Evolutionary conservation across 257 asterid species (phyloP).

Genomic region (Petunia secreta): DNA sequence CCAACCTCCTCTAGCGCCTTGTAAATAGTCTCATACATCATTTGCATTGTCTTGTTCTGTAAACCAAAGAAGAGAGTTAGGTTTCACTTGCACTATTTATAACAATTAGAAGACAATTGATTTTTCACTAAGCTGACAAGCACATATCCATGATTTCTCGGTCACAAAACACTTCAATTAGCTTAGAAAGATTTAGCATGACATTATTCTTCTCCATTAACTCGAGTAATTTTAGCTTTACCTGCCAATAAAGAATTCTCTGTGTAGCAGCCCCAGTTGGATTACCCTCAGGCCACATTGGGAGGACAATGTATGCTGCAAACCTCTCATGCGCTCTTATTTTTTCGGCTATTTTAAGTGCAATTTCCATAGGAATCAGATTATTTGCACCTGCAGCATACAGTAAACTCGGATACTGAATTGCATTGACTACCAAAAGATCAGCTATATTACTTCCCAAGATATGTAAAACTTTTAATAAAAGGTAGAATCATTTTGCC

Average conservation of each 20-base stretch:
- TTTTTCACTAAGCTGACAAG: neutral
- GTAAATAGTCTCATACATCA: slow-evolving; percentile 96
- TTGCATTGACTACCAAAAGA: slow-evolving; percentile 17
- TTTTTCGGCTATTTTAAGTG: slow-evolving; percentile 82
- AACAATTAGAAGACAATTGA: neutral
- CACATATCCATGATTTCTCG: neutral
- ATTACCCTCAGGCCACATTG: slow-evolving; percentile 99
- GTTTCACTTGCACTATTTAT: slow-evolving; percentile 17
- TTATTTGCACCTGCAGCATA: slow-evolving; percentile 82
- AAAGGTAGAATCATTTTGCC: neutral
- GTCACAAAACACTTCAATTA: neutral
- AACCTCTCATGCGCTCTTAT: slow-evolving; percentile 87
- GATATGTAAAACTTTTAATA: slow-evolving; percentile 13
- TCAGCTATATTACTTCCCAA: neutral
- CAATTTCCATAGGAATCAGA: slow-evolving; percentile 95
- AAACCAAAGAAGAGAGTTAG: slow-evolving; percentile 23
- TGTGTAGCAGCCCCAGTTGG: slow-evolving; percentile 97
- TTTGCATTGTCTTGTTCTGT: slow-evolving; percentile 98
- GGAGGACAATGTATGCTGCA: slow-evolving; percentile 87
- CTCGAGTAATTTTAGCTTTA: slow-evolving; percentile 26
- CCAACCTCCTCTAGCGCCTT: slow-evolving; percentile 96
- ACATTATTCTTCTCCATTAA: neutral
- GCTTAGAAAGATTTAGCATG: neutral
- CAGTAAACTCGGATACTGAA: neutral
- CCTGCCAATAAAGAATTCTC: slow-evolving; percentile 98